A percentile compares a stretch with the other conserved stretches of the same genome.
Evolutionary conservation across 2,329 filamentous ascomycete genomes (phyloP).

Genomic region (Talaromyces funiculosus): DNA sequence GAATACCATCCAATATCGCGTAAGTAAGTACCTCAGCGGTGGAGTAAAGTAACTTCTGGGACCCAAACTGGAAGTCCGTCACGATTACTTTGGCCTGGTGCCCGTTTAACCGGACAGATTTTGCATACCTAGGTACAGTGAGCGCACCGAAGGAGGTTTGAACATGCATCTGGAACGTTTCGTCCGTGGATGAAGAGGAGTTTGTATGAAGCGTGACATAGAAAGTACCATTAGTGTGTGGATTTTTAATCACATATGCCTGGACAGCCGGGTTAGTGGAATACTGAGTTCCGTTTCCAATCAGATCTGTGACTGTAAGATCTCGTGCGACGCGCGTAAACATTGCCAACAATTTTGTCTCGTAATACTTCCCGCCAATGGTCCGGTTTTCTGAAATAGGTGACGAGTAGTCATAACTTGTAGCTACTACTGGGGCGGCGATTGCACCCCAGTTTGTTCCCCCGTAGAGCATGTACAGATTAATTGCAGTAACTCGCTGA

Average conservation of each 20-base stretch:
- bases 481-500: conserved; percentile 55
- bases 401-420: conserved; percentile 57
- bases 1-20: conserved; percentile 56
- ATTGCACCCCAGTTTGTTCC: conserved; percentile 70
- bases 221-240: conserved; percentile 49
- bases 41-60: conserved; percentile 41
- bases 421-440: conserved; percentile 61
- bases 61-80: conserved; percentile 44
- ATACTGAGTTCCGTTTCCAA: conserved; percentile 39
- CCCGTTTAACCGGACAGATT: conserved; percentile 33
- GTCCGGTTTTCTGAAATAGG: conserved; percentile 64
- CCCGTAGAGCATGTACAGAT: conserved; percentile 59
- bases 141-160: conserved; percentile 34
- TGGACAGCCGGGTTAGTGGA: conserved; percentile 10
- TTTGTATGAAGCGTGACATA: conserved; percentile 63
- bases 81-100: conserved; percentile 43
- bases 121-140: conserved; percentile 37
- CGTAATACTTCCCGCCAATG: conserved; percentile 70
- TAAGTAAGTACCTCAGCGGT: conserved; percentile 42
- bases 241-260: background rate
- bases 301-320: conserved; percentile 57
- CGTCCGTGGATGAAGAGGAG: conserved; percentile 53
- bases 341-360: conserved; percentile 69
- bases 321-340: conserved; percentile 58
- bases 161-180: conserved; percentile 59